Percentiles rank a stretch among this genome's conserved stretches.
Conservation (phyloP, 1,284 basidiomycete genomes). For the Irpex rosettiformis region DNA sequence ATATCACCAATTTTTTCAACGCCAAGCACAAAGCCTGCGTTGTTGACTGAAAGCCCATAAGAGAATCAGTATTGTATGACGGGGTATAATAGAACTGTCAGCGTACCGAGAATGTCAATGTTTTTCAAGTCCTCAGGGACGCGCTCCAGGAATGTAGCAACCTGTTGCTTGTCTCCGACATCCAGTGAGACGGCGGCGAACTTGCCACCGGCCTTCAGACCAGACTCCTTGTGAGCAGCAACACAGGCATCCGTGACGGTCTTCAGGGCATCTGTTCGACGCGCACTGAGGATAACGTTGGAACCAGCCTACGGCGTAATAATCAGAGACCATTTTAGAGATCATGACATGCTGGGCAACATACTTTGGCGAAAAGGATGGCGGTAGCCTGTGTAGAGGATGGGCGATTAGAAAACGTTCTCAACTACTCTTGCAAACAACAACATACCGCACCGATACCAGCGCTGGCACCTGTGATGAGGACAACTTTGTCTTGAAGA, state of each 20-base stretch:
- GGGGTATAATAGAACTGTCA: background rate
- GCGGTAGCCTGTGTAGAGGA: slow-evolving; percentile 65
- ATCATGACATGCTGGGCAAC: background rate
- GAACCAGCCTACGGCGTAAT: slow-evolving; percentile 57
- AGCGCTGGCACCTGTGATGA: slow-evolving; percentile 83
- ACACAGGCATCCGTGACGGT: slow-evolving; percentile 63
- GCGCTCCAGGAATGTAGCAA: slow-evolving; percentile 63
- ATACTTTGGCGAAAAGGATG: slow-evolving; percentile 78
- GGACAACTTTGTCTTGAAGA: slow-evolving; percentile 79
- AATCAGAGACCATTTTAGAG: background rate
- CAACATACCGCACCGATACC: slow-evolving; percentile 74
- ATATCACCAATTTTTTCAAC: slow-evolving; percentile 82
- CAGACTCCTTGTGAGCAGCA: slow-evolving; percentile 69
- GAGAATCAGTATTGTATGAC: background rate
- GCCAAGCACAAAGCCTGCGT: slow-evolving; percentile 85
- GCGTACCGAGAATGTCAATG: slow-evolving; percentile 73
- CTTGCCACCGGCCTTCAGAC: slow-evolving; percentile 67
- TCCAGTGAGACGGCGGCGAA: slow-evolving; percentile 70
- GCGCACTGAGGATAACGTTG: slow-evolving; percentile 73
- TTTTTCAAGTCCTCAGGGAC: slow-evolving; percentile 64
- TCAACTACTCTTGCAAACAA: slow-evolving; percentile 1
- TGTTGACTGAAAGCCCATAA: slow-evolving; percentile 60
- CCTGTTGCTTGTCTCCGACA: slow-evolving; percentile 68
- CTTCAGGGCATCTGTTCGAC: slow-evolving; percentile 62
- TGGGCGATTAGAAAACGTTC: background rate